Conservation (phyloP, 23 red algal genomes). For the Gracilaria domingensis region DNA sequence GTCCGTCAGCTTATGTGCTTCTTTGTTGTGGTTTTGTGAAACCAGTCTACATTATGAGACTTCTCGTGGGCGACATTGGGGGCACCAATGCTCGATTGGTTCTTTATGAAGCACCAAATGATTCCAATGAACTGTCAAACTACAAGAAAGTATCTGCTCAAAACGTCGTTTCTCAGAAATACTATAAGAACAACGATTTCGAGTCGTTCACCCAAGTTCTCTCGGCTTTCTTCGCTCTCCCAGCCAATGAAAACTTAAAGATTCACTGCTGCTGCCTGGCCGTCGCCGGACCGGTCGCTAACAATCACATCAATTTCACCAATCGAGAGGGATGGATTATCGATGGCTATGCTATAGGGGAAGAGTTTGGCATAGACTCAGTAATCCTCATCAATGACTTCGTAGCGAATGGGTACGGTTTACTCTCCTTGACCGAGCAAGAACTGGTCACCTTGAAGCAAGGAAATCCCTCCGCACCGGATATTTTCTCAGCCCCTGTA, state of each 20-base stretch:
- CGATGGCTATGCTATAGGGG: conserved; percentile 76
- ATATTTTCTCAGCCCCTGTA: conserved; percentile 21
- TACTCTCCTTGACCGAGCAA: conserved; percentile 73
- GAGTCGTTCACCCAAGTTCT: conserved; percentile 83
- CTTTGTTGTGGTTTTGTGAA: too few species aligned
- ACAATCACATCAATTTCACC: conserved; percentile 93
- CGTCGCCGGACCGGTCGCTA: conserved; percentile 88
- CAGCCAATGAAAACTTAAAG: conserved; percentile 17
- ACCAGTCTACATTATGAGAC: conserved; percentile 30
- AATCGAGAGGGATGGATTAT: conserved; percentile 97
- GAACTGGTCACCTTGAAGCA: conserved; percentile 81
- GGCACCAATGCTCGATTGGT: conserved; percentile 94
- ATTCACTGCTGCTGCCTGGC: conserved; percentile 82
- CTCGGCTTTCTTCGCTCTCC: conserved; percentile 63
- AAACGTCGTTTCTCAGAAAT: conserved; percentile 61
- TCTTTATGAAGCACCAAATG: conserved; percentile 65
- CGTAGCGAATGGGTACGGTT: conserved; percentile 90
- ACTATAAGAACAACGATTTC: conserved; percentile 89
- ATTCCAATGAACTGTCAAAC: background rate
- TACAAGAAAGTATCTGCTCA: conserved; percentile 57
- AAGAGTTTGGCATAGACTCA: conserved; percentile 74
- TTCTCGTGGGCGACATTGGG: conserved; percentile 94
- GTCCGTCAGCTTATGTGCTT: too few species aligned
- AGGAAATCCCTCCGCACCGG: conserved; percentile 52
- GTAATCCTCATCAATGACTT: conserved; percentile 96